A percentile compares a stretch with the other conserved stretches of the same genome.
phyloP scores from a whole-genome alignment of 1,284 basidiomycete species.

The Xanthoconium separans region DNA sequence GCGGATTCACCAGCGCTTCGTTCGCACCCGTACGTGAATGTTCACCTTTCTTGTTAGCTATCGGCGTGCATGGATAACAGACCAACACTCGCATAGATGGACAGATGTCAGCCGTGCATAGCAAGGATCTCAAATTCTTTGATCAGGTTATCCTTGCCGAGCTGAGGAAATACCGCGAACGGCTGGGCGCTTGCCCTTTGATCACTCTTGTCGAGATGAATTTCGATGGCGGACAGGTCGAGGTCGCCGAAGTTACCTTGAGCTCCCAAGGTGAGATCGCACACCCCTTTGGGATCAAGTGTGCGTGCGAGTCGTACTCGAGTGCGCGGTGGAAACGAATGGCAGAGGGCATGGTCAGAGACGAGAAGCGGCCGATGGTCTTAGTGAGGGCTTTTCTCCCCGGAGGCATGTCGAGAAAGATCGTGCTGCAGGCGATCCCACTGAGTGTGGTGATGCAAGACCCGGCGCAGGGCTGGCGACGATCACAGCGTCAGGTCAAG shows the following conservation, averaged over 20 bases:
- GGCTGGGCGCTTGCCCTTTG: conserved; percentile 11
- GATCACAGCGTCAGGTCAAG: not conserved
- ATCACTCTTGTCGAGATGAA: conserved; percentile 30
- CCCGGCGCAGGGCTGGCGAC: not conserved
- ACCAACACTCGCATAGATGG: conserved; percentile 15
- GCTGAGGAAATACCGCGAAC: conserved; percentile 21
- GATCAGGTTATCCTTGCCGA: conserved; percentile 28
- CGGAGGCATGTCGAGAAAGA: conserved; percentile 28
- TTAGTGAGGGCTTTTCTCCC: conserved; percentile 31
- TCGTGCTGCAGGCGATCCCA: conserved; percentile 30
- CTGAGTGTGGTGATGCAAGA: conserved; percentile 10
- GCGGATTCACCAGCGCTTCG: conserved; percentile 19
- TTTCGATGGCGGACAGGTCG: conserved; percentile 11
- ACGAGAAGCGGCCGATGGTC: conserved; percentile 14
- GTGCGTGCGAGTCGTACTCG: conserved; percentile 23
- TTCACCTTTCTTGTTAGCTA: not conserved
- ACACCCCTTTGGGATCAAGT: conserved; percentile 9
- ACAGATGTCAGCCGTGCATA: conserved; percentile 22
- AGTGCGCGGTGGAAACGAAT: conserved; percentile 28
- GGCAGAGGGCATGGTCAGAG: conserved; percentile 13
- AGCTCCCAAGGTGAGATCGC: too few relatives aligned
- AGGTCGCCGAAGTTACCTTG: too few relatives aligned
- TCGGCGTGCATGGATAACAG: not conserved
- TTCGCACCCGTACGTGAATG: conserved; percentile 17
- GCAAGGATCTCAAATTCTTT: conserved; percentile 5